Base-by-base conservation (phyloP, 306 rosid genomes). In the Ammopiptanthus mongolicus region DNA sequence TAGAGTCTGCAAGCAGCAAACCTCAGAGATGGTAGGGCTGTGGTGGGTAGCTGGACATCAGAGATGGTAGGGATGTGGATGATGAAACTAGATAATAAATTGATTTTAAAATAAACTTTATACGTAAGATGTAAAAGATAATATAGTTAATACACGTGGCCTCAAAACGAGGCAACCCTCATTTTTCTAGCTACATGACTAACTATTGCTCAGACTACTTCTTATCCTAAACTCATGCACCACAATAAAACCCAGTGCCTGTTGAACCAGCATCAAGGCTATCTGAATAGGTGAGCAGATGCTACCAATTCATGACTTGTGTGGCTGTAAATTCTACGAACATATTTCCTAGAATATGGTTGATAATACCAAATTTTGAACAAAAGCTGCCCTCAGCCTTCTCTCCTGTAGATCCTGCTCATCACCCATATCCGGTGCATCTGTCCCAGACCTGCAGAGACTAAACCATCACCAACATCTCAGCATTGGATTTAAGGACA, bases 341-440 rank as follows among this genome's bases (percentile, higher is more conserved):
- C 69, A 60, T 28, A 64, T 51, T 46, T 71, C 84, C 63, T 64
- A 79, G 64, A 90, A 85, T 50, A 96, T 86, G 74, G 91, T 92
- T 50, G 99, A 96, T 53, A 66, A 58, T 13, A 86, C 62, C 86
- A 96, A 64, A 65, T 84, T 78, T 65, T 89, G 97, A 82, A 82
- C 93, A 42, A 92, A 96, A 39, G 79, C 72, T 11, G 92, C 96
- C 78, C 81, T 89, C 75, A 78, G 74, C 81, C 72, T 82, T 74
- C 44, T 85, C 91, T 90, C 97, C 82, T 78, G 86, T 23, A 51
- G 78, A 75, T 92, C 88, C 85, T 75, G 75, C 57, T 78, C 84
- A 64, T 73, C 85, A 51, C 44, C 83, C 61, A 67, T 77, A 74
- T 74, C 71, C 47, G 9, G 22, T 50, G 64, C 80, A 77, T 79